Base-by-base conservation (phyloP, 1,139 yeast species). In the Hansenula lynferdii region DNA sequence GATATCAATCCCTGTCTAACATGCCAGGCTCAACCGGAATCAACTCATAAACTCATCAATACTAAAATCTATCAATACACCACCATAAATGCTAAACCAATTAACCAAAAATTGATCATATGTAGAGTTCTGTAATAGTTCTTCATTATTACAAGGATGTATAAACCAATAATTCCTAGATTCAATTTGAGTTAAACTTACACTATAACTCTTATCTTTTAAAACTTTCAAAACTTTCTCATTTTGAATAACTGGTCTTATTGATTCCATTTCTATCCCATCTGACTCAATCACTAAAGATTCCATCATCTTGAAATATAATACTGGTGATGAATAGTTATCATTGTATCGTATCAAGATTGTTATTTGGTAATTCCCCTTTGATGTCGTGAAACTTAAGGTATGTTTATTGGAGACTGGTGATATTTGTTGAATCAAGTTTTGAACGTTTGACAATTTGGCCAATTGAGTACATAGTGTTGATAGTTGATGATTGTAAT, bases 131-230 rank as follows among this genome's bases (percentile, higher is more conserved):
- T 31, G 40, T 20, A 55, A 26, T 9, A 54, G 30, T 17, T 44
- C 43, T 3, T 27, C 28, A 1, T 52, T 45, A 34, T 55, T 58
- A 38, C 64, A 59, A 1, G 64, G 62, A 35, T 59, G 64, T 2
- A 58, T 36, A 24, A 48, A 49, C 42, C 49, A 53, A 45, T 47
- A 56, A 17, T 25, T 33, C 5, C n/a, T n/a, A n/a, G n/a, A 6
- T 2, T 14, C 14, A 11, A 27, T 8, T 24, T 38, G 41, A 3
- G 21, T 38, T 21, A 39, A n/a, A n/a, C n/a, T n/a, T n/a, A n/a
- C n/a, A n/a, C n/a, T n/a, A n/a, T n/a, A n/a, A n/a, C n/a, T n/a
- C n/a, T n/a, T n/a, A n/a, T n/a, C n/a, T n/a, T n/a, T n/a, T n/a
- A n/a, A n/a, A n/a, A n/a, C n/a, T n/a, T n/a, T n/a, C n/a, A n/a